phyloP scores from a whole-genome alignment of 768 basidiomycete genomes.

The Suillus bovinus region DNA sequence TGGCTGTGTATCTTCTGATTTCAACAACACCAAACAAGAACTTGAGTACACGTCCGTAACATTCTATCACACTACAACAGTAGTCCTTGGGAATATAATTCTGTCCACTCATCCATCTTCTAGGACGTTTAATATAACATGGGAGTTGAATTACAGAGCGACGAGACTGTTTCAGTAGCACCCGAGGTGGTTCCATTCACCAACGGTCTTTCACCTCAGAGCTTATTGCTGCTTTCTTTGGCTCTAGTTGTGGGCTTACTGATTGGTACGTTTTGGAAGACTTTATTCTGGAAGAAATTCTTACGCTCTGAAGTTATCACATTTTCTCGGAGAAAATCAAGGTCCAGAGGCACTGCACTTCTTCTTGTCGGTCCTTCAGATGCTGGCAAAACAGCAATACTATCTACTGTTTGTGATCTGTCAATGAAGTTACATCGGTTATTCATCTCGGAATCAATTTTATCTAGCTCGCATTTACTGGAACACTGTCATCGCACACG shows the following conservation, averaged over 20 bases:
- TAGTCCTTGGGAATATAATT: background rate
- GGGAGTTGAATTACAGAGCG: slow-evolving; percentile 12
- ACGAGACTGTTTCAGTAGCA: slow-evolving; percentile 12
- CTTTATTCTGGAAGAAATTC: background rate
- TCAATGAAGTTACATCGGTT: slow-evolving; percentile 8
- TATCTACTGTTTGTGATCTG: slow-evolving; percentile 57
- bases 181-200: slow-evolving; percentile 40
- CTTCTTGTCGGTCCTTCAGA: slow-evolving; percentile 76
- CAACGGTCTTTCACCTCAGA: slow-evolving; percentile 39
- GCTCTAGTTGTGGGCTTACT: slow-evolving; percentile 43
- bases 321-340: slow-evolving; percentile 43
- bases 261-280: slow-evolving; percentile 37
- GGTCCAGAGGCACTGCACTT: slow-evolving; percentile 56
- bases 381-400: slow-evolving; percentile 78
- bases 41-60: background rate
- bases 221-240: slow-evolving; percentile 44
- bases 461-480: slow-evolving; percentile 61
- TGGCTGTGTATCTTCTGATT: background rate
- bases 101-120: background rate
- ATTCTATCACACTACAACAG: background rate
- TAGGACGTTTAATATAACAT: slow-evolving; percentile 9
- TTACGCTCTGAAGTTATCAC: slow-evolving; percentile 33
- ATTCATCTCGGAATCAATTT: slow-evolving; percentile 11
- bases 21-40: background rate
- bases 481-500: slow-evolving; percentile 67